Evolutionary conservation across 306 rosid genomes (phyloP).

Genomic region (Prunus mongolica): DNA sequence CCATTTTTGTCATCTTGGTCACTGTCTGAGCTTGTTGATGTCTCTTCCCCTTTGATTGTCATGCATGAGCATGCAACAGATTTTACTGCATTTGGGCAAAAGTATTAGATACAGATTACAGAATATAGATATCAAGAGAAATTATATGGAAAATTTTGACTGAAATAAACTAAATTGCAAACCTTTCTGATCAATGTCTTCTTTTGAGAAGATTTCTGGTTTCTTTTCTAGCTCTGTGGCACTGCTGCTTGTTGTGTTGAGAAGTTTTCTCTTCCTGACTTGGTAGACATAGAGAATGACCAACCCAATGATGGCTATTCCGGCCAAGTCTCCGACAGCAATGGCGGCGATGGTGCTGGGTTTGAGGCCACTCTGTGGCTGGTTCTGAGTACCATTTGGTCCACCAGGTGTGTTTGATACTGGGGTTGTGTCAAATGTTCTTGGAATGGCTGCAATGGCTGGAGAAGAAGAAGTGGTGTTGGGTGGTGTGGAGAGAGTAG

Average conservation of each 20-base stretch:
- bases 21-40: slow-evolving; percentile 75
- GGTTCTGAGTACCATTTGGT: slow-evolving; percentile 26
- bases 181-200: background rate
- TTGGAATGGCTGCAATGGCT: slow-evolving; percentile 92
- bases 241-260: background rate
- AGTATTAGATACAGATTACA: background rate
- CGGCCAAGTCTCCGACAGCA: slow-evolving; percentile 69
- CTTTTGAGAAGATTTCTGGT: slow-evolving; percentile 16
- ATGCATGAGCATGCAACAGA: slow-evolving; percentile 55
- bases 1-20: slow-evolving; percentile 26
- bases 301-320: slow-evolving; percentile 43
- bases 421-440: slow-evolving; percentile 47
- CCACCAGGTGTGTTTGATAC: slow-evolving; percentile 28
- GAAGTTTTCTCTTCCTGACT: slow-evolving; percentile 35
- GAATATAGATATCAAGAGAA: background rate
- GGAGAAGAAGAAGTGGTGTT: slow-evolving; percentile 58
- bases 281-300: slow-evolving; percentile 62
- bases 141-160: background rate
- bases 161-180: background rate
- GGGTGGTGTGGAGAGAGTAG: slow-evolving; percentile 56
- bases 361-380: slow-evolving; percentile 44
- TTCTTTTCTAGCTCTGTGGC: slow-evolving; percentile 18
- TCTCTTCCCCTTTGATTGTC: slow-evolving; percentile 52
- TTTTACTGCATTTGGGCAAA: slow-evolving; percentile 7
- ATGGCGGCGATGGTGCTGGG: slow-evolving; percentile 75